Evolutionary conservation across 2,329 filamentous ascomycete genomes (phyloP), one percentile per base, ranked within the genome.

Genomic region (Apiospora sp.): DNA sequence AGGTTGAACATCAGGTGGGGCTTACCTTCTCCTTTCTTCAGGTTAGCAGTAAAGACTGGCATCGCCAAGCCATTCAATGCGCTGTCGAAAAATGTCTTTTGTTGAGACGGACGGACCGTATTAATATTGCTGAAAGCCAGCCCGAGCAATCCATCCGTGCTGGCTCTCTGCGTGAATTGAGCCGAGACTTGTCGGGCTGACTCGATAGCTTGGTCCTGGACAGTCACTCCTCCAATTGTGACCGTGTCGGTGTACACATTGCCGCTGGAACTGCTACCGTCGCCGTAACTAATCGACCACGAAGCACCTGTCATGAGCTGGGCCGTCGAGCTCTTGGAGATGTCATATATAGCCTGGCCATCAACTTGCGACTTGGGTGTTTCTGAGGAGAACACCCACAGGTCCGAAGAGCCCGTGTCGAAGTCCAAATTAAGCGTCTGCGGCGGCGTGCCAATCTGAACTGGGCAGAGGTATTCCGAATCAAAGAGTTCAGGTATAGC

Each of bases 261-360:
- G 43, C 92, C 92, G 8, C 88, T 91, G 1, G 92, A 91, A 14
- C 85, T 87, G 24, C 91, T 93, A 16, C 86, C 86, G 79, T 94
- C 92, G n/a, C 92, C 92, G 78, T 93, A 93, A 43, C 84, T 83
- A 77, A 94, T 93, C 79, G 89, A 82, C 92, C 91, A 94, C 1
- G 83, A 87, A 58, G 84, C 84, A 49, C 85, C 86, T 0, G 79
- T 75, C 27, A 84, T 74, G 13, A 81, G 78, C 79, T 90, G 86
- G 83, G 85, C 93, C 1, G 91, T 91, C 68, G 84, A 87, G 4
- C 91, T 93, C 77, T 91, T 89, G 61, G 79, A 82, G 2, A 91
- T 84, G 78, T 93, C 83, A 77, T 90, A 94, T 74, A 90, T 83
- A 12, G 81, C 85, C 79, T 92, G 89, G 27, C 83, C 81, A 24